Conservation (phyloP, 148 eudicot species). For the Nepenthes gracilis region DNA sequence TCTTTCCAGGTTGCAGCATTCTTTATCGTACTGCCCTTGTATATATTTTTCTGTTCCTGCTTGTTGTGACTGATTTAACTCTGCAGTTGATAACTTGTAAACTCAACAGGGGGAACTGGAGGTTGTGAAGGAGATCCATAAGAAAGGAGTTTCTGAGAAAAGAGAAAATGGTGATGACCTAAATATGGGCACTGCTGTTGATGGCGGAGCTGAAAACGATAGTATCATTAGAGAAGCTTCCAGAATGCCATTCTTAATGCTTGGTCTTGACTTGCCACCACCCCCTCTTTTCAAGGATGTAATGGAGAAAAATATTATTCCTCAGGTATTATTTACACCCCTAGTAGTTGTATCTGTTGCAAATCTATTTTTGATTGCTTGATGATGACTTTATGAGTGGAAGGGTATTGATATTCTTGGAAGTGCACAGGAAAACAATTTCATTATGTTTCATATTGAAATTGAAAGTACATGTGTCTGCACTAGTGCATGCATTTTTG, state of each 20-base stretch:
- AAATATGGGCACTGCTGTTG: constrained; percentile 24
- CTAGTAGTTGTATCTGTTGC: too few species aligned
- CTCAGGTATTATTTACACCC: constrained; percentile 49
- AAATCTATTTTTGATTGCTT: too few species aligned
- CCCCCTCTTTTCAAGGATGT: constrained; percentile 91
- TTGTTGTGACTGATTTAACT: neutral
- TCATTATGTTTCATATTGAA: too few species aligned
- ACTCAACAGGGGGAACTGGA: constrained; percentile 75
- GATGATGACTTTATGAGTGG: too few species aligned
- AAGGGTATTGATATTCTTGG: too few species aligned
- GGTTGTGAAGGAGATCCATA: constrained; percentile 71
- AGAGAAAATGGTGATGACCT: constrained; percentile 29
- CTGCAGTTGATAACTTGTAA: constrained; percentile 8
- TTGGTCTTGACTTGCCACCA: constrained; percentile 93
- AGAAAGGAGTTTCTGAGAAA: constrained; percentile 27
- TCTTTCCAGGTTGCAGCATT: constrained; percentile 72
- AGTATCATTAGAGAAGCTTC: constrained; percentile 44
- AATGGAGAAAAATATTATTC: constrained; percentile 94
- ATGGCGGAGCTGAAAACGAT: constrained; percentile 28
- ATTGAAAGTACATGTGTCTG: too few species aligned
- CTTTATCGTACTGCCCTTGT: neutral
- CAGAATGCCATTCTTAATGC: constrained; percentile 91
- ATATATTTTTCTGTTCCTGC: neutral
- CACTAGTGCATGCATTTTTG: too few species aligned
- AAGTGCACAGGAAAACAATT: too few species aligned